Conservation (phyloP, 2,329 filamentous ascomycete species). For the Pseudogymnoascus destructans region DNA sequence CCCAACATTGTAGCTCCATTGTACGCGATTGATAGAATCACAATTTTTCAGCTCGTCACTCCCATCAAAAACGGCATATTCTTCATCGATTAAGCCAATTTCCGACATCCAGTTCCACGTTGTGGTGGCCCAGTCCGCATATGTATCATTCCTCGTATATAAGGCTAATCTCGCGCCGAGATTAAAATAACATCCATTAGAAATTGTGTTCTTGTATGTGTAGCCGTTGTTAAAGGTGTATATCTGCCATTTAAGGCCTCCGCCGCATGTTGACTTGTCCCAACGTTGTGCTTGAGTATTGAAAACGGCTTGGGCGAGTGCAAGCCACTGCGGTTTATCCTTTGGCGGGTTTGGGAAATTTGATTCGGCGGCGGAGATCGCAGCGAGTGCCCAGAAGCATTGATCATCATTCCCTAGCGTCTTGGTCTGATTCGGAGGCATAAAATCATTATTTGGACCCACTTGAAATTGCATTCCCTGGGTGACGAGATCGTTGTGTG, state of each 20-base stretch:
- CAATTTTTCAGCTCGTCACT: constrained; percentile 45
- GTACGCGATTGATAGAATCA: constrained; percentile 42
- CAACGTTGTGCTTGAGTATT: constrained; percentile 64
- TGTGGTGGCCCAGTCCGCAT: constrained; percentile 62
- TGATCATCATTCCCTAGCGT: constrained; percentile 65
- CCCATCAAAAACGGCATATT: constrained; percentile 51
- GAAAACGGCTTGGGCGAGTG: constrained; percentile 67
- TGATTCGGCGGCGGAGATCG: constrained; percentile 57
- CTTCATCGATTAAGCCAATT: constrained; percentile 44
- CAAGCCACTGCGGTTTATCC: constrained; percentile 51
- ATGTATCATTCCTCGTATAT: constrained; percentile 67
- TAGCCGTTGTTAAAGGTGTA: constrained; percentile 72
- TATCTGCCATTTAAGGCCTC: constrained; percentile 75
- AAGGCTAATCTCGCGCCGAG: constrained; percentile 54
- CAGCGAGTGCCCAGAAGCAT: constrained; percentile 59
- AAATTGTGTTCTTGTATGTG: constrained; percentile 60
- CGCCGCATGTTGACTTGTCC: constrained; percentile 56
- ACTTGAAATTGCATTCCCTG: constrained; percentile 63
- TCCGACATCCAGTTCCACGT: constrained; percentile 56
- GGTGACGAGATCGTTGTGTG: constrained; percentile 55
- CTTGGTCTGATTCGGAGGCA: constrained; percentile 59
- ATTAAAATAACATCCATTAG: constrained; percentile 50
- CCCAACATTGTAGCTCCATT: constrained; percentile 59
- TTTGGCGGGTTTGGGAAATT: constrained; percentile 45
- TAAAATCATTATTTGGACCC: constrained; percentile 60